These are phyloP conservation scores for Lepiota venenata DNA, from an alignment of 768 basidiomycete genomes.

Conservation along the genomic window DNA sequence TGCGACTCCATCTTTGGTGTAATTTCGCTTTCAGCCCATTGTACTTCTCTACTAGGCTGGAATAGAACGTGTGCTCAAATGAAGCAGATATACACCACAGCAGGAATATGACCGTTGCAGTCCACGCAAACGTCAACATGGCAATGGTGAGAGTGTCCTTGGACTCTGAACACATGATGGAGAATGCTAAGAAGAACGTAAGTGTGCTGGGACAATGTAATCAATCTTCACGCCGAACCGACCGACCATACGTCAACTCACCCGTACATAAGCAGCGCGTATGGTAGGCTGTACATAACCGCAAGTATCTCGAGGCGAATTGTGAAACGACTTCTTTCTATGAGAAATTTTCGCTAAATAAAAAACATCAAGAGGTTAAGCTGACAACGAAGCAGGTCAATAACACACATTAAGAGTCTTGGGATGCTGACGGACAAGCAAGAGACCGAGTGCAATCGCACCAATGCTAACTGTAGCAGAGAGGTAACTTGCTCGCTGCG, in stretches of 20 bases:
- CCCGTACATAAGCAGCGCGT: constrained; percentile 12
- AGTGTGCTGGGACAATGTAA: not conserved
- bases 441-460: constrained; percentile 12
- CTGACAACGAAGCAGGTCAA: not conserved
- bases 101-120: not conserved
- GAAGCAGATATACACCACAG: not conserved
- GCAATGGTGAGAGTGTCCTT: not conserved
- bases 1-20: too few relatives aligned
- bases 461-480: constrained; percentile 14
- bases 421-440: constrained; percentile 9
- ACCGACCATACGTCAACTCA: not conserved
- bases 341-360: not conserved
- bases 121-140: not conserved
- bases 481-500: constrained; percentile 14
- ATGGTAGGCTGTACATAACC: constrained; percentile 13
- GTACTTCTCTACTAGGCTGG: not conserved
- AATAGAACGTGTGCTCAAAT: not conserved
- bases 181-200: constrained; percentile 1
- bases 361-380: not conserved
- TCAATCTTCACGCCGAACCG: not conserved
- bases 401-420: not conserved
- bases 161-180: constrained; percentile 4
- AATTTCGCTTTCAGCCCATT: not conserved
- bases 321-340: constrained; percentile 6
- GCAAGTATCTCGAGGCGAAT: constrained; percentile 13